Percentiles rank a stretch among this genome's conserved stretches.
phyloP scores from a whole-genome alignment of 352 stramenopile genomes.

The Phytopythium mirpurense region DNA sequence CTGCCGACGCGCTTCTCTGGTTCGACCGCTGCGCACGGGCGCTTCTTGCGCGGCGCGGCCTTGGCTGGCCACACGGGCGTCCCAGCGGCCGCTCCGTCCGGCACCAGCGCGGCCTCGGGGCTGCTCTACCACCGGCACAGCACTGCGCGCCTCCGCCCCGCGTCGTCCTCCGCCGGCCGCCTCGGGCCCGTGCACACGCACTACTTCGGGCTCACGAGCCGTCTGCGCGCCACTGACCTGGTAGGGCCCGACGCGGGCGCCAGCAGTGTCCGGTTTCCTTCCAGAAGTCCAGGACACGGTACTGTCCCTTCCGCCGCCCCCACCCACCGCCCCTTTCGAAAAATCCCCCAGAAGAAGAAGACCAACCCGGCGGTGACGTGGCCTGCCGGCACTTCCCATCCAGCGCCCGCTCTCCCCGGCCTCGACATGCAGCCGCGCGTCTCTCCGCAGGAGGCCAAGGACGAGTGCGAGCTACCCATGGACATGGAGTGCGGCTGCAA shows the following conservation, averaged over 20 bases:
- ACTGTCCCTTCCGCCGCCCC: neutral
- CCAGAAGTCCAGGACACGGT: slow-evolving; percentile 4
- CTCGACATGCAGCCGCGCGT: neutral
- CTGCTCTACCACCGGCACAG: slow-evolving; percentile 21
- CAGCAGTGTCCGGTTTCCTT: neutral
- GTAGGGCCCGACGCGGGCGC: neutral
- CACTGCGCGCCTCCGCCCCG: slow-evolving; percentile 8
- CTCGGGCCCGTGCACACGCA: slow-evolving; percentile 18
- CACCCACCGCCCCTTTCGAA: neutral
- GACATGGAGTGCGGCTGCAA: slow-evolving; percentile 51
- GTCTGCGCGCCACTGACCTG: slow-evolving; percentile 10
- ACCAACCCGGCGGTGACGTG: neutral
- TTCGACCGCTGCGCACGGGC: slow-evolving; percentile 17
- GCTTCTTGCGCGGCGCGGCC: slow-evolving; percentile 10
- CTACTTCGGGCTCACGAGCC: slow-evolving; percentile 7
- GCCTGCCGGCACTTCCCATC: too few relatives aligned
- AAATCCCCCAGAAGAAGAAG: neutral
- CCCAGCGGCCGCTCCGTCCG: slow-evolving; percentile 1
- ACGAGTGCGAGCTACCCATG: slow-evolving; percentile 38
- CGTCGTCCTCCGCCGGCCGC: slow-evolving; percentile 6
- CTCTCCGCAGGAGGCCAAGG: neutral
- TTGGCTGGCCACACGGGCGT: neutral
- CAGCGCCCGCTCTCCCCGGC: too few relatives aligned
- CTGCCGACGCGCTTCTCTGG: slow-evolving; percentile 22
- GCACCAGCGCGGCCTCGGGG: slow-evolving; percentile 13